Evolutionary conservation across 164 flowering plant genomes (phyloP), one percentile per base, ranked within the genome.

Genomic region (Stephania cephalantha): DNA sequence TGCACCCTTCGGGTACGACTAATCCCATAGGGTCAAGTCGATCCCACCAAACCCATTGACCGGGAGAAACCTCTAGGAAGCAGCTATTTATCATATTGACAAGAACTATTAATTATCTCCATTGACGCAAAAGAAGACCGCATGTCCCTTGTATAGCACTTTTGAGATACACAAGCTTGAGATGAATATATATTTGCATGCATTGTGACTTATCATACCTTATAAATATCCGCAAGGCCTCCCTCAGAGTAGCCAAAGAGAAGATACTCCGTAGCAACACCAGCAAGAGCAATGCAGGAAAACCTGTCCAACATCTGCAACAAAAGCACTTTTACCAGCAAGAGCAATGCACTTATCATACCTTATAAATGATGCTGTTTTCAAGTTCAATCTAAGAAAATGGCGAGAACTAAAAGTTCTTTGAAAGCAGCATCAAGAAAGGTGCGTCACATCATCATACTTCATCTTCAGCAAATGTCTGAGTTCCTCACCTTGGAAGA

Each of bases 271-370:
- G 94, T 85, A 20, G 90, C 92, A 69, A 91, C 96, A 42, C 99
- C 97, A 2, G 98, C 99, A 50, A 95, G 84, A 6, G 98, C 98
- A 75, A 91, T 87, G 30, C 99, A 93, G 31, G 96, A 82, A 79
- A 95, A 95, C 82, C 76, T 90, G 87, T 95, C 88, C 82, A 95
- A 78, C 82, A 81, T 90, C 98, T 93, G 82, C 65, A 25, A 12
- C 12, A 68, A 70, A 72, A 50, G 46, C 0, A 65, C 18, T 72
- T 17, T 66, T 11, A 68, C 4, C 46, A 53, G 22, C 35, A 53
- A 15, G 66, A 68, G 65, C 6, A 48, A 48, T 25, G 25, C 25
- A 25, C 25, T 25, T 25, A 25, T 25, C 25, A 25, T 25, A 48
- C 53, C 7, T 46, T 17, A 9, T 17, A 3, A n/a, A 52, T 18